These are phyloP conservation scores for Acer saccharum DNA, from an alignment of 345 rosid genomes.

Conservation along the genomic window DNA sequence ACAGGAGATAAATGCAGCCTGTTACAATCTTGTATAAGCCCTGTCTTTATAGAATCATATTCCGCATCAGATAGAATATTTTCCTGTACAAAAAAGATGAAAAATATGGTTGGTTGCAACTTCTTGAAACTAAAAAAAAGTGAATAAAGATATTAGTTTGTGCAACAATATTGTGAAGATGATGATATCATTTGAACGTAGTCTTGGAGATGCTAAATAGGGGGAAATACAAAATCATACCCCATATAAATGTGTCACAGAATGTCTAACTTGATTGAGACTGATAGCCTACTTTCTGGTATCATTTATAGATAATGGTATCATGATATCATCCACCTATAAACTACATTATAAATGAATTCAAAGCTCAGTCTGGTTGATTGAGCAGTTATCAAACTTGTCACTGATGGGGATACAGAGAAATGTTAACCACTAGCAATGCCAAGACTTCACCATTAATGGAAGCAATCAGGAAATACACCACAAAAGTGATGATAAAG, in stretches of 20 bases:
- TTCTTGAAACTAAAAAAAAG: conserved; percentile 6
- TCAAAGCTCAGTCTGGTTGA: background rate
- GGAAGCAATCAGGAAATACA: background rate
- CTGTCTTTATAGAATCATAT: background rate
- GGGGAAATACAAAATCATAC: background rate
- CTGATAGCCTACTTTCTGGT: background rate
- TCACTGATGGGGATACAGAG: background rate
- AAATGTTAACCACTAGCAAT: background rate
- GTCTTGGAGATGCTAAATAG: background rate
- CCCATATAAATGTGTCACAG: background rate
- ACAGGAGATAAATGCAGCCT: background rate
- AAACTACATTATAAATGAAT: background rate
- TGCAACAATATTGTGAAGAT: background rate
- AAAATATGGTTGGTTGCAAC: background rate
- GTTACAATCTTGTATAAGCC: background rate
- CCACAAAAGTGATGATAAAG: background rate
- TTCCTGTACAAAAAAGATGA: conserved; percentile 22
- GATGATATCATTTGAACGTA: background rate
- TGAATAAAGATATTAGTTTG: background rate
- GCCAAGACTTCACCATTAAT: background rate
- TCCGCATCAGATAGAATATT: background rate
- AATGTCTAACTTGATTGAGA: background rate
- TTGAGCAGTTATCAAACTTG: background rate
- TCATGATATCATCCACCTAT: background rate
- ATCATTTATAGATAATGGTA: background rate